Evolutionary conservation across 2,329 filamentous ascomycete species (phyloP).

Genomic region (Colletotrichum coccodes): DNA sequence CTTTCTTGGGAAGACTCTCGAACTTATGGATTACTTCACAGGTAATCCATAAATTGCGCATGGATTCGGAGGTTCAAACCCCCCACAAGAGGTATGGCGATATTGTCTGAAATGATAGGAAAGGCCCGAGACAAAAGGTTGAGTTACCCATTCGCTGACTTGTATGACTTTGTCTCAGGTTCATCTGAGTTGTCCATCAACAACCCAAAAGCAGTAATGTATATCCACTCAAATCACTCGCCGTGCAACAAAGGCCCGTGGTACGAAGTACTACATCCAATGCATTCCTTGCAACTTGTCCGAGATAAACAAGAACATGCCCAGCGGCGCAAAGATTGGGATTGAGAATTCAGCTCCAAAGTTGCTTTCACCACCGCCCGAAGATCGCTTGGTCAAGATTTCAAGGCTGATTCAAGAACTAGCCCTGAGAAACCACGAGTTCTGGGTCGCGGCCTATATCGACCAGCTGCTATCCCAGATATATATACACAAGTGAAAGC

Average conservation of each 20-base stretch:
- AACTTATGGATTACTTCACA: slow-evolving; percentile 37
- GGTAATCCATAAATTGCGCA: slow-evolving; percentile 35
- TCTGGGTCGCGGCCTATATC: slow-evolving; percentile 38
- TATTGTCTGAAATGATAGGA: slow-evolving; percentile 41
- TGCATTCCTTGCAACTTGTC: slow-evolving; percentile 41
- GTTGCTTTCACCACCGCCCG: slow-evolving; percentile 22
- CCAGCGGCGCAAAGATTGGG: slow-evolving; percentile 45
- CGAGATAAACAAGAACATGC: slow-evolving; percentile 44
- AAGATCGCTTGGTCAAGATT: too few species aligned
- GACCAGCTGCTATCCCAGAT: slow-evolving; percentile 38
- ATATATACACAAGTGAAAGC: slow-evolving; percentile 32
- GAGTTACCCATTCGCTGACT: neutral
- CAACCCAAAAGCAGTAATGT: slow-evolving; percentile 39
- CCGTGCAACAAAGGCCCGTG: slow-evolving; percentile 45
- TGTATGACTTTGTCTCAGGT: slow-evolving; percentile 33
- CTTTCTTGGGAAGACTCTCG: slow-evolving; percentile 39
- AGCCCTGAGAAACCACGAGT: slow-evolving; percentile 41
- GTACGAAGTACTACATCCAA: slow-evolving; percentile 44
- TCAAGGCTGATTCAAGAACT: neutral
- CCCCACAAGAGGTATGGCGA: slow-evolving; percentile 42
- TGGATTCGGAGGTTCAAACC: slow-evolving; percentile 39
- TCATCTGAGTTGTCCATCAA: slow-evolving; percentile 45
- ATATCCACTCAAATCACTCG: slow-evolving; percentile 41
- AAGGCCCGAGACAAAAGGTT: neutral
- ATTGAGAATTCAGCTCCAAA: slow-evolving; percentile 43